A percentile compares a stretch with the other conserved stretches of the same genome.
Conservation (phyloP, 2,329 filamentous ascomycete species). For the Talaromyces islandicus region DNA sequence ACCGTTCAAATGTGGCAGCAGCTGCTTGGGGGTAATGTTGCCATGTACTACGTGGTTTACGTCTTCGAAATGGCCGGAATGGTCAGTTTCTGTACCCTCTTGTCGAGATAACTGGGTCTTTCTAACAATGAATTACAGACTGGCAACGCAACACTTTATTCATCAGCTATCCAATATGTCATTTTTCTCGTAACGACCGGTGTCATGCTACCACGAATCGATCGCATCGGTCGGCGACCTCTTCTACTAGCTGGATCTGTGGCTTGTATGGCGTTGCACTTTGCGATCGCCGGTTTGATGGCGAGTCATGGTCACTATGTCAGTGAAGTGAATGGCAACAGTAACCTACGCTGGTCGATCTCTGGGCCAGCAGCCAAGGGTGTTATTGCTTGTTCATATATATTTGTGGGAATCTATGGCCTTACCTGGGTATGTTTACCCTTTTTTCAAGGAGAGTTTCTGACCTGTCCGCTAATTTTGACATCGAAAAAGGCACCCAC, state of each 20-base stretch:
- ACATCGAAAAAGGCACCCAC: conserved; percentile 43
- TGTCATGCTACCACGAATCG: conserved; percentile 45
- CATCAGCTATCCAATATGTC: conserved; percentile 53
- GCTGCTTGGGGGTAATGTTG: conserved; percentile 52
- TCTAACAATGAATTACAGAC: conserved; percentile 13
- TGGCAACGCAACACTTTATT: conserved; percentile 41
- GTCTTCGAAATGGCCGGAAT: conserved; percentile 55
- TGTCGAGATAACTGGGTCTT: conserved; percentile 3
- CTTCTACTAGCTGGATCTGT: conserved; percentile 44
- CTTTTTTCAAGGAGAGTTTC: neutral
- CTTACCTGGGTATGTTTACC: conserved; percentile 38
- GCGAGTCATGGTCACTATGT: conserved; percentile 43
- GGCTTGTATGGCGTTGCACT: conserved; percentile 45
- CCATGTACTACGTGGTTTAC: conserved; percentile 56
- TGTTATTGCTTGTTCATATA: conserved; percentile 61
- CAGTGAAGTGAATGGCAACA: conserved; percentile 42
- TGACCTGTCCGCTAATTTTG: neutral
- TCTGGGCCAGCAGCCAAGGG: conserved; percentile 47
- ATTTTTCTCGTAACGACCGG: conserved; percentile 52
- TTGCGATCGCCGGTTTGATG: conserved; percentile 49
- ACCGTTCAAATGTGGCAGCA: conserved; percentile 54
- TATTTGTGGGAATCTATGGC: conserved; percentile 31
- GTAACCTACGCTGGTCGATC: conserved; percentile 43
- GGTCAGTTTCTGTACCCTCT: conserved; percentile 45
- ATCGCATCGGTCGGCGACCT: conserved; percentile 44